Base-by-base conservation (phyloP, 441 rosid genomes). In the Euphorbia schlechtendalii region DNA sequence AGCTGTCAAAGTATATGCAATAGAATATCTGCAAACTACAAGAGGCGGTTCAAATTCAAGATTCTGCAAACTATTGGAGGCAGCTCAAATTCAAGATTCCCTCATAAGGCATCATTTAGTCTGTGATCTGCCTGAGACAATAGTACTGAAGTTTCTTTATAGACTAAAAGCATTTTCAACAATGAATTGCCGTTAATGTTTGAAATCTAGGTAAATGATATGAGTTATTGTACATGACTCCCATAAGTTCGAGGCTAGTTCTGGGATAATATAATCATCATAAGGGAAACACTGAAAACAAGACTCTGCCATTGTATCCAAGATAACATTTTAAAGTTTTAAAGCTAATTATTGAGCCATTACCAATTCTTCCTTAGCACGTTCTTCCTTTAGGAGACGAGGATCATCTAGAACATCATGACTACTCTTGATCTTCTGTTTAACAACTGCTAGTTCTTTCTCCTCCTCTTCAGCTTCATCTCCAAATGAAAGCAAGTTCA, bases 381-480 rank as follows among this genome's bases (percentile, higher is more conserved):
- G 17, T 62, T 83, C 84, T 68, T 80, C 83, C 78, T 81, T 93
- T 34, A 93, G 73, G 67, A 93, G 88, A 61, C 90, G 96, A 72
- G 97, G 96, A 82, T 93, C 96, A 67, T 88, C 83, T 77, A 93
- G 77, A 61, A 90, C 99, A 64, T 93, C 97, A 69, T 93, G 97
- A 73, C 99, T 90, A 73, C 96, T 90, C 86, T 78, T 90, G 41
- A 88, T 90, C 78, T 88, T 93, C 76, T 81, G 84, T 73, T 85
- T 87, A 5, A 79, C 81, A 58, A 78, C 73, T 48, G 82, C 88
- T 59, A 93, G 70, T 76, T 87, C 89, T 70, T 84, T 93, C 76
- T 90, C 97, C 77, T 88, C 97, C 72, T 93, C 96, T 78, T 90
- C 99, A 66, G 95, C 99, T 80, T 90, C 99, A 69, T 93, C 99